Percentiles rank a stretch among this genome's conserved stretches.
Evolutionary conservation across 164 flowering plant genomes (phyloP).

Genomic region (Chimonanthus salicifolius): DNA sequence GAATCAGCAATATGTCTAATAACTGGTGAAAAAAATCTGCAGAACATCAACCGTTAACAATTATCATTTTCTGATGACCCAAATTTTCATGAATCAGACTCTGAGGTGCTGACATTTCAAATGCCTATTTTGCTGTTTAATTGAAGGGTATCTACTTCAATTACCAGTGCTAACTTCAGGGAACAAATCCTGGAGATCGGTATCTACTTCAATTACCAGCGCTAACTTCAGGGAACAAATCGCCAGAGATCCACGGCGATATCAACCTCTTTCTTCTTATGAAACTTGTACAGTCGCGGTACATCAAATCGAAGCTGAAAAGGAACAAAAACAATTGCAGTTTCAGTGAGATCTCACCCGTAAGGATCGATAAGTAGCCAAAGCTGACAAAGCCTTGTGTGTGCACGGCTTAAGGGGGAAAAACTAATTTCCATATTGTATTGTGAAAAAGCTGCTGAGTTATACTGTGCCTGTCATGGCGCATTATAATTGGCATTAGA

Average conservation of each 20-base stretch:
- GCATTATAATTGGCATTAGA: background rate
- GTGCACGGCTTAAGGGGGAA: background rate
- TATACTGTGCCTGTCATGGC: background rate
- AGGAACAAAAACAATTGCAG: background rate
- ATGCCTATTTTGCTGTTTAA: background rate
- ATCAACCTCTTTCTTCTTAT: constrained; percentile 90
- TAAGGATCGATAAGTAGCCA: background rate
- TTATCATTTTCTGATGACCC: background rate
- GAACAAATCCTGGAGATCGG: constrained; percentile 86
- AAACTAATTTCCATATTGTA: background rate
- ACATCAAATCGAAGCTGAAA: constrained; percentile 81
- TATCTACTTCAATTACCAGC: background rate
- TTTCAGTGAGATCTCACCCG: background rate
- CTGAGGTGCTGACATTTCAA: background rate
- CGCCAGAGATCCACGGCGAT: constrained; percentile 96
- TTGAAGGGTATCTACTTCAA: background rate
- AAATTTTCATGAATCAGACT: background rate
- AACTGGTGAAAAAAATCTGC: too few species aligned
- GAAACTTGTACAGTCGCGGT: constrained; percentile 83
- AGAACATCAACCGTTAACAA: background rate
- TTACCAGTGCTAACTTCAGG: constrained; percentile 11
- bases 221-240: constrained; percentile 43
- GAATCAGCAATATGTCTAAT: background rate
- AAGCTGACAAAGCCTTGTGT: background rate
- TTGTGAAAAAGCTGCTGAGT: background rate